phyloP scores from a whole-genome alignment of 176 grass and related monocot species.

The Ensete ventricosum region DNA sequence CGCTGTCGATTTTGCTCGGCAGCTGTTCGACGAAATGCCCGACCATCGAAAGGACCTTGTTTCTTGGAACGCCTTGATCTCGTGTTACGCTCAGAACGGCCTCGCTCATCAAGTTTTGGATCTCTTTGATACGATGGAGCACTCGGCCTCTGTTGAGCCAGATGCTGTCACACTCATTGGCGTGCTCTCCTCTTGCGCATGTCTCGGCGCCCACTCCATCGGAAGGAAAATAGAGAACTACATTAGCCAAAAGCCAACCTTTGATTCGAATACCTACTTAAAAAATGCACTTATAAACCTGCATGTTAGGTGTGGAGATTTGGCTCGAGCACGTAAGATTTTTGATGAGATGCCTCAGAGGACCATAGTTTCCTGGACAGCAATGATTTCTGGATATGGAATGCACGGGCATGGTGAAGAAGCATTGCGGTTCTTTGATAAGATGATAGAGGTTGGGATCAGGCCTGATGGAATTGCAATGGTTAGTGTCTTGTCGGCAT shows the following conservation, averaged over 20 bases:
- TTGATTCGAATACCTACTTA: conserved; percentile 36
- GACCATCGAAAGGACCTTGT: conserved; percentile 36
- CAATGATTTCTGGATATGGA: conserved; percentile 46
- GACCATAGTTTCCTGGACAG: conserved; percentile 61
- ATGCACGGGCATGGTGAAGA: conserved; percentile 45
- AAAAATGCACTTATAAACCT: conserved; percentile 64
- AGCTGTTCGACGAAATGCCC: conserved; percentile 49
- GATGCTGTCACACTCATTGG: conserved; percentile 47
- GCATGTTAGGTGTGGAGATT: conserved; percentile 37
- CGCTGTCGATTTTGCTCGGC: conserved; percentile 25
- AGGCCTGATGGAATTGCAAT: conserved; percentile 35
- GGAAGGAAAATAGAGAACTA: conserved; percentile 31
- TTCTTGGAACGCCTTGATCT: conserved; percentile 60
- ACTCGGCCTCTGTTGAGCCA: conserved; percentile 25
- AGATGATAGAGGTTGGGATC: conserved; percentile 35
- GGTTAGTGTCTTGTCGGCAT: conserved; percentile 49
- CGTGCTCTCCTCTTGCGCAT: conserved; percentile 52
- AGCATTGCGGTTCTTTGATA: conserved; percentile 39
- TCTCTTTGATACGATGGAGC: conserved; percentile 38
- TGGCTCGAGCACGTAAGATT: conserved; percentile 32
- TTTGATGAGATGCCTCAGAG: conserved; percentile 45
- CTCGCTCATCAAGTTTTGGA: conserved; percentile 38
- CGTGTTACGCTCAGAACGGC: conserved; percentile 48
- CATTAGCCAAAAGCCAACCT: conserved; percentile 19
- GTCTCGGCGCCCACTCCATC: conserved; percentile 32